Conservation (phyloP, 2,329 filamentous ascomycete species). For the Diaporthe sp. region DNA sequence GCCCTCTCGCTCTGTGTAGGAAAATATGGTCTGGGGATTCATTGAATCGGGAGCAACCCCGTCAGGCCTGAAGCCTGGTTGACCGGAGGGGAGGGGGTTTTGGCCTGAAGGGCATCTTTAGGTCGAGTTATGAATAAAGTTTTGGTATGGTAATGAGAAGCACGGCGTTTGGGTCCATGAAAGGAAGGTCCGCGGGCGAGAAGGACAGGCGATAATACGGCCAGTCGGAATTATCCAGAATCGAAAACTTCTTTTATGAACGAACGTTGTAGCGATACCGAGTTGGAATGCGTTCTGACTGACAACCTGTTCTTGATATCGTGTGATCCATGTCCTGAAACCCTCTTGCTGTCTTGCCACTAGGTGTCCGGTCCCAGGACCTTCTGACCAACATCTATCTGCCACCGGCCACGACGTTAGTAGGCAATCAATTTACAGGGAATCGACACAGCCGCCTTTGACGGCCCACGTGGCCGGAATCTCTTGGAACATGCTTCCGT, state of each 20-base stretch:
- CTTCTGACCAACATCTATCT: neutral
- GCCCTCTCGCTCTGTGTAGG: neutral
- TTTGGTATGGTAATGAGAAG: constrained; percentile 16
- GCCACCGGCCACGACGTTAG: neutral
- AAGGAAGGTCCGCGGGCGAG: neutral
- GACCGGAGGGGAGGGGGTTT: neutral
- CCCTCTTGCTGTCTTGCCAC: neutral
- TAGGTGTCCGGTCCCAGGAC: neutral
- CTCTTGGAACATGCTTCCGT: neutral
- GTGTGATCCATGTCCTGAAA: neutral
- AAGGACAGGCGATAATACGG: neutral
- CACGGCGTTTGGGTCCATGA: constrained; percentile 30
- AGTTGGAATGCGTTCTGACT: neutral
- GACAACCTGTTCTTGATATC: neutral
- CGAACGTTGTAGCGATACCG: neutral
- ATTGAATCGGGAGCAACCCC: neutral
- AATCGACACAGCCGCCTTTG: neutral
- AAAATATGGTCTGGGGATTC: neutral
- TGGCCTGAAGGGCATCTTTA: neutral
- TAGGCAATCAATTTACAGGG: neutral
- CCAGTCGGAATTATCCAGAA: neutral
- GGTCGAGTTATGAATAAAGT: neutral
- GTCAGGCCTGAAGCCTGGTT: neutral
- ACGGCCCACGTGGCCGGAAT: neutral
- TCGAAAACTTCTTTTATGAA: neutral